Conservation (phyloP, 768 basidiomycete genomes). For the Pisolithus orientalis region DNA sequence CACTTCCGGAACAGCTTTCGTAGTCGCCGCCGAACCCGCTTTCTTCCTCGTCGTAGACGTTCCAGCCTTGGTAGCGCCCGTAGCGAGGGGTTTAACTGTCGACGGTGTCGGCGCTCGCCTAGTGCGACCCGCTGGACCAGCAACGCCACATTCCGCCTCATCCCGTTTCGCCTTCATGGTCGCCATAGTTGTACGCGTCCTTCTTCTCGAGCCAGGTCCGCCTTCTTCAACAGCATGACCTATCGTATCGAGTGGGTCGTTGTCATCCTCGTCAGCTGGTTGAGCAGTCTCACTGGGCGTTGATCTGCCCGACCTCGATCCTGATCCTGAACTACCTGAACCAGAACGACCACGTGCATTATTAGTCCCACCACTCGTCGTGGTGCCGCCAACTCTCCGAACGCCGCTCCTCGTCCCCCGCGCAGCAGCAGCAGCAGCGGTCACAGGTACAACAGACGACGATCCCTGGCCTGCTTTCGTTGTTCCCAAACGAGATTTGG, state of each 20-base stretch:
- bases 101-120: neutral
- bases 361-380: too few relatives aligned
- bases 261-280: constrained; percentile 4
- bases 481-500: neutral
- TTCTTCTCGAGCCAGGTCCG: too few relatives aligned
- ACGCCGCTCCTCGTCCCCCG: neutral
- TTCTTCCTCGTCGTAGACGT: neutral
- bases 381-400: neutral
- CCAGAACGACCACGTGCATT: too few relatives aligned
- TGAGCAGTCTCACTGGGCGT: neutral
- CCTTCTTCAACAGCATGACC: neutral
- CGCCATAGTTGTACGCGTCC: neutral
- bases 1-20: neutral
- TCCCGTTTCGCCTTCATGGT: neutral
- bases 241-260: neutral
- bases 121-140: neutral
- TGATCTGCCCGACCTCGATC: neutral
- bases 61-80: neutral
- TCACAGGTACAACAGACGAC: neutral
- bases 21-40: neutral
- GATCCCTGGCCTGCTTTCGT: neutral
- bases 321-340: neutral
- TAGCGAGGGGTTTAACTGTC: neutral
- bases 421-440: neutral
- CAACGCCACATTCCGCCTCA: neutral